These are phyloP conservation scores for Calocybe gangraenosa DNA, from an alignment of 768 basidiomycete genomes.

Conservation along the genomic window DNA sequence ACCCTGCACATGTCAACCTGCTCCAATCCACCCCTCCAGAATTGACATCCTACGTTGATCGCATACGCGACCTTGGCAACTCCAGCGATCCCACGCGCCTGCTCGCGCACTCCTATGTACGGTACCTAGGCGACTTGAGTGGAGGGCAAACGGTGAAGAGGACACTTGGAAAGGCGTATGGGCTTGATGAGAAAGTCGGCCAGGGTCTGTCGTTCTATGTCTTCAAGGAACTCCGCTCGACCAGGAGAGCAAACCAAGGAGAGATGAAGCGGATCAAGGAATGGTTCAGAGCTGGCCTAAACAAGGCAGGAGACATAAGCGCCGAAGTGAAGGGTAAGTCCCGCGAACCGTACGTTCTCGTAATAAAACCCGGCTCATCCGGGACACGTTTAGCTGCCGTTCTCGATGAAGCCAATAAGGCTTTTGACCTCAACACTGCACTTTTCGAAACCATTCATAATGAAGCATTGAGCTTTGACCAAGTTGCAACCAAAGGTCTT, in stretches of 20 bases:
- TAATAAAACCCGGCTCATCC: background rate
- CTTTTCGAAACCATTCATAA: constrained; percentile 37
- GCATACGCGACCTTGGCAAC: constrained; percentile 45
- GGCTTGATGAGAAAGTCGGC: constrained; percentile 45
- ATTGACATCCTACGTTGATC: constrained; percentile 48
- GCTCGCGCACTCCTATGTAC: constrained; percentile 77
- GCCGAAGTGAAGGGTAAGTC: constrained; percentile 36
- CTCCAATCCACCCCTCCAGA: constrained; percentile 40
- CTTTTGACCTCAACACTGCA: constrained; percentile 44
- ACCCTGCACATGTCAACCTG: constrained; percentile 49
- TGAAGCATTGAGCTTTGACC: constrained; percentile 6
- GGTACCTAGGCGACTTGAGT: constrained; percentile 77
- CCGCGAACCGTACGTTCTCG: background rate
- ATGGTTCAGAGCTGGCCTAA: constrained; percentile 60
- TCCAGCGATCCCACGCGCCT: constrained; percentile 46
- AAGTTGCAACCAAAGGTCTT: constrained; percentile 12
- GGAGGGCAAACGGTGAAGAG: constrained; percentile 72
- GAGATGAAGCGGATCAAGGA: constrained; percentile 74
- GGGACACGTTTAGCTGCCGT: constrained; percentile 31
- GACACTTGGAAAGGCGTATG: constrained; percentile 63
- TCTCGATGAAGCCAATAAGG: constrained; percentile 42
- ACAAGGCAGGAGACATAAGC: constrained; percentile 40
- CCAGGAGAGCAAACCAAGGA: constrained; percentile 42
- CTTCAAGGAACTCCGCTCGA: constrained; percentile 53
- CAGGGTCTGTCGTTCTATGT: constrained; percentile 64